These are phyloP conservation scores for Ceratocystis lukuohia DNA, from an alignment of 2,329 filamentous ascomycete species.

Conservation along the genomic window DNA sequence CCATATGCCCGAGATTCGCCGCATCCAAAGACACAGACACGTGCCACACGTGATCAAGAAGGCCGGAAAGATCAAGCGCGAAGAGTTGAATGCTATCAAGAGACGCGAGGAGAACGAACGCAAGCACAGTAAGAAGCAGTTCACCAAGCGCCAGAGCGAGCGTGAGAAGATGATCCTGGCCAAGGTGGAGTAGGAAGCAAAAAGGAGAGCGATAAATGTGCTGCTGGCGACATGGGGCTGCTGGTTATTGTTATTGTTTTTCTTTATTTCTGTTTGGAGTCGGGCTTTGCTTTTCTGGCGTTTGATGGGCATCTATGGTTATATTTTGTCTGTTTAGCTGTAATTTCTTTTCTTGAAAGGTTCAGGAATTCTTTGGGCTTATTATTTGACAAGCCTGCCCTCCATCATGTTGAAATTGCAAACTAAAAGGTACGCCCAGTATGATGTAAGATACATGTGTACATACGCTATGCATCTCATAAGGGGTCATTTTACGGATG, in stretches of 20 bases:
- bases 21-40: slow-evolving; percentile 84
- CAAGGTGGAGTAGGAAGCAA: slow-evolving; percentile 34
- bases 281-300: slow-evolving; percentile 4
- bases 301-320: slow-evolving; percentile 9
- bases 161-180: slow-evolving; percentile 87
- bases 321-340: slow-evolving; percentile 6
- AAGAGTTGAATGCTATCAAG: slow-evolving; percentile 80
- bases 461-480: background rate
- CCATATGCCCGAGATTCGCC: slow-evolving; percentile 90
- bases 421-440: background rate
- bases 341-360: background rate
- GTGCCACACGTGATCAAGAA: slow-evolving; percentile 90
- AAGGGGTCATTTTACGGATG: background rate
- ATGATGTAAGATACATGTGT: background rate
- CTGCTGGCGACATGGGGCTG: background rate
- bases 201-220: background rate
- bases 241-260: background rate
- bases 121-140: slow-evolving; percentile 76
- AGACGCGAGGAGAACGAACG: slow-evolving; percentile 86
- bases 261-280: slow-evolving; percentile 3
- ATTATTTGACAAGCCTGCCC: background rate
- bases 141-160: slow-evolving; percentile 58
- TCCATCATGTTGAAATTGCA: background rate
- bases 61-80: slow-evolving; percentile 83
- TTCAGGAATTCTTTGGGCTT: background rate